Evolutionary conservation across 1,284 basidiomycete genomes (phyloP).

Genomic region (Sporisorium iseilematis-ciliati): DNA sequence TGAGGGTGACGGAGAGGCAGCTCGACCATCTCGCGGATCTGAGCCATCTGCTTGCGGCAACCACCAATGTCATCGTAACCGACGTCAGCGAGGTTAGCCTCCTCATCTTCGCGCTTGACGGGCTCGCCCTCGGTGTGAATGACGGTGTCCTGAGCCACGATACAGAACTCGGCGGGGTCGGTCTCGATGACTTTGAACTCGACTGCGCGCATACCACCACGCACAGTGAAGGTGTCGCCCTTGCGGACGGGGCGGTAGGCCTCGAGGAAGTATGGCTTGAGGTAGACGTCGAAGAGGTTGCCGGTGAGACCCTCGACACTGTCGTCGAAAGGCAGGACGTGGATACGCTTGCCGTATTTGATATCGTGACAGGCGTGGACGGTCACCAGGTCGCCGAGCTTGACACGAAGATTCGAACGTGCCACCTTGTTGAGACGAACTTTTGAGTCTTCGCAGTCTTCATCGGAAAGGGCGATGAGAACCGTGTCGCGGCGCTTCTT

Average conservation of each 20-base stretch:
- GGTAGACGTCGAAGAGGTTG: slow-evolving; percentile 98
- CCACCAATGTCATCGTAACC: slow-evolving; percentile 99
- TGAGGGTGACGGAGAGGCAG: slow-evolving; percentile 97
- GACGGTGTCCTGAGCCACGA: slow-evolving; percentile 95
- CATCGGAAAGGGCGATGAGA: slow-evolving; percentile 92
- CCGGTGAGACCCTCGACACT: slow-evolving; percentile 96
- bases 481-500: slow-evolving; percentile 93
- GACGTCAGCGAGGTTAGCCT: slow-evolving; percentile 94
- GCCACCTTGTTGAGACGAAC: slow-evolving; percentile 99
- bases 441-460: slow-evolving; percentile 96
- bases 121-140: slow-evolving; percentile 99
- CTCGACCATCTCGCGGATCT: slow-evolving; percentile 98
- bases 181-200: slow-evolving; percentile 97
- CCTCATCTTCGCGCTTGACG: slow-evolving; percentile 98
- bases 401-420: slow-evolving; percentile 96
- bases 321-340: slow-evolving; percentile 97
- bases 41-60: slow-evolving; percentile 98
- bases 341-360: slow-evolving; percentile 98
- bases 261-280: slow-evolving; percentile 99
- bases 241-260: slow-evolving; percentile 93
- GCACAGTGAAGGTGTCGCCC: slow-evolving; percentile 98
- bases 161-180: slow-evolving; percentile 94
- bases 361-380: slow-evolving; percentile 97
- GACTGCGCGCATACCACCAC: slow-evolving; percentile 80
- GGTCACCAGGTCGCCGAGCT: slow-evolving; percentile 94